Evolutionary conservation across 345 rosid species (phyloP).

Genomic region (Syzygium grande): DNA sequence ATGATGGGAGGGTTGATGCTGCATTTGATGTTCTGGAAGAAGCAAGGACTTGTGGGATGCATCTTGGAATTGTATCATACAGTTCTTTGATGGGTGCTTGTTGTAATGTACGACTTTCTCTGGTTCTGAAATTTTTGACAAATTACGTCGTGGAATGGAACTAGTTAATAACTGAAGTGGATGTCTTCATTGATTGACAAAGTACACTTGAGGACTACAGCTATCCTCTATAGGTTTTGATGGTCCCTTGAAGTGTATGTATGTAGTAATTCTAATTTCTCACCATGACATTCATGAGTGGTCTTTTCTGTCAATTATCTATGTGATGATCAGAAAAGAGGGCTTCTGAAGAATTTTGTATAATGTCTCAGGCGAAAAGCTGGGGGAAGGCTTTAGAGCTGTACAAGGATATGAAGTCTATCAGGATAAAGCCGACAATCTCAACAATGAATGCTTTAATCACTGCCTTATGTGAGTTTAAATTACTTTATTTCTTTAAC

Average conservation of each 20-base stretch:
- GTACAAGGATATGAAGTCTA: slow-evolving; percentile 60
- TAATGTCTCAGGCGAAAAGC: slow-evolving; percentile 52
- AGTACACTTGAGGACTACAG: background rate
- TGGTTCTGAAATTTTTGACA: background rate
- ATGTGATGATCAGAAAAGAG: background rate
- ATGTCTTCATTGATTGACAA: background rate
- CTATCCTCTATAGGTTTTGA: background rate
- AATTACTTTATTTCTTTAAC: background rate
- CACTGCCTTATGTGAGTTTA: slow-evolving; percentile 76
- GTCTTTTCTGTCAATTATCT: background rate
- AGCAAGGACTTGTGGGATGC: slow-evolving; percentile 53
- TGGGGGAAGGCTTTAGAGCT: slow-evolving; percentile 86
- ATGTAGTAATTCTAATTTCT: background rate
- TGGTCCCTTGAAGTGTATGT: background rate
- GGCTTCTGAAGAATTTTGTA: background rate
- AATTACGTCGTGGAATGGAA: background rate
- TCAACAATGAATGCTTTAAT: slow-evolving; percentile 85
- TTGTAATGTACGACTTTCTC: slow-evolving; percentile 57
- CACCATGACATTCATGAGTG: background rate
- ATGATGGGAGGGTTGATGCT: slow-evolving; percentile 67
- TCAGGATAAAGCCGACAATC: slow-evolving; percentile 58
- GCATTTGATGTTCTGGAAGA: slow-evolving; percentile 65
- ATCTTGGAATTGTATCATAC: slow-evolving; percentile 64
- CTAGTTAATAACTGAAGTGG: background rate
- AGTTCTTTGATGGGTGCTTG: slow-evolving; percentile 99